Base-by-base conservation (phyloP, 176 grass and related monocot species). In the Eragrostis nindensis region DNA sequence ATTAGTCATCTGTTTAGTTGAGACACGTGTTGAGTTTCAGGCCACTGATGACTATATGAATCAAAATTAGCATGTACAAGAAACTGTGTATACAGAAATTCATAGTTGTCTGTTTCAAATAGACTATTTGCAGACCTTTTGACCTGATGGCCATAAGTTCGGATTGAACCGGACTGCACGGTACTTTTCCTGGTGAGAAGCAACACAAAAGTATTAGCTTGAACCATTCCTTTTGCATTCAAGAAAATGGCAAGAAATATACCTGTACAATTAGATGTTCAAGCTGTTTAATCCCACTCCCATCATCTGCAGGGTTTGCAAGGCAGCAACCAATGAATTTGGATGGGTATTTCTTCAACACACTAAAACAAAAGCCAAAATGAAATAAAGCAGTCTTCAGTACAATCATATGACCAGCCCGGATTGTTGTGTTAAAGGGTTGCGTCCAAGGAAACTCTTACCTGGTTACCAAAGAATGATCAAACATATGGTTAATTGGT, bases 291-390 rank as follows among this genome's bases (percentile, higher is more conserved):
- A 94, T 88, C 11, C 91, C 94, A 67, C 76, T 90, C 46, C 91
- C 89, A 27, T 97, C 91, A 42, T 90, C 91, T 41, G 94, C 89
- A 68, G 91, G 94, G 90, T 97, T 94, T 68, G 94, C 94, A 29
- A 97, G 91, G 53, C 89, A 89, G 76, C 94, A 97, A 25, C 94
- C 91, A 59, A 90, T 55, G 78, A 97, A 97, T 84, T 97, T 97
- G 43, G 91, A 88, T 74, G 94, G 94, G 64, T 94, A 73, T 81
- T 85, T 86, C 91, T 90, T 94, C 85, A 97, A 77, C 76, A 94
- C 85, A 86, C 94, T 97, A 47, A 45, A 90, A 55, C 5, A 54
- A 49, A 67, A 68, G 61, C 4, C 11, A 17, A 50, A 87, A 68
- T 57, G 47, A 21, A 47, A 68, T 60, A 6, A 69, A 40, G 40